Evolutionary conservation across 208 protist species (phyloP).

Genomic region (Acanthamoeba triangularis): DNA sequence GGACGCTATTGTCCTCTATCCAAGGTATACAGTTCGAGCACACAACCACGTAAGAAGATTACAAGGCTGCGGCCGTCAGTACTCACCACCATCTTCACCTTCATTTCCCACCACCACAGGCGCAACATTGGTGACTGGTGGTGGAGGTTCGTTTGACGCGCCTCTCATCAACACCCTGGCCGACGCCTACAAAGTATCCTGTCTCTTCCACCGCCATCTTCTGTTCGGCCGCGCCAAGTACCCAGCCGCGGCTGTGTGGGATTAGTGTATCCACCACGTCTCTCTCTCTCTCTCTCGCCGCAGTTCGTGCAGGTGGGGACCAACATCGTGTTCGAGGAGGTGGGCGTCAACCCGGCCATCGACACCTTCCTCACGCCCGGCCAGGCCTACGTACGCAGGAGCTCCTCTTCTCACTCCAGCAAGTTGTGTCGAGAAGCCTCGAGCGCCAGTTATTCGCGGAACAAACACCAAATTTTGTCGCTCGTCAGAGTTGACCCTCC

Average conservation of each 20-base stretch:
- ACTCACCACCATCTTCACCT: not conserved
- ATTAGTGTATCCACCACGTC: not conserved
- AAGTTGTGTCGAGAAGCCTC: not conserved
- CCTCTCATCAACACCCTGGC: not conserved
- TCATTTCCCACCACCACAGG: not conserved
- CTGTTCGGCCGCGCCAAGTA: no score
- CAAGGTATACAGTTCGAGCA: no score
- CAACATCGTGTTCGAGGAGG: not conserved
- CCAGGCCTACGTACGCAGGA: not conserved
- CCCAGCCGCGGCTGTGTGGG: not conserved
- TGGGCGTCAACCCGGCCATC: constrained; percentile 16
- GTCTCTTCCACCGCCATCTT: not conserved
- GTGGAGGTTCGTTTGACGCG: constrained; percentile 13
- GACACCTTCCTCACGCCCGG: not conserved
- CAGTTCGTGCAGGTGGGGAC: constrained; percentile 9
- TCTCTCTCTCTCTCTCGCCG: not conserved
- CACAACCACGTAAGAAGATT: no score
- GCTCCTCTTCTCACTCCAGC: not conserved
- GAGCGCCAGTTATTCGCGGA: no score
- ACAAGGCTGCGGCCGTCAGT: no score
- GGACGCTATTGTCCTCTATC: no score
- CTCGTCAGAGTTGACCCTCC: no score
- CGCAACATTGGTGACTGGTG: not conserved
- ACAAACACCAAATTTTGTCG: not conserved
- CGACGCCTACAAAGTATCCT: not conserved